Evolutionary conservation across 2,329 filamentous ascomycete species (phyloP).

Genomic region (Onygenales sp.): DNA sequence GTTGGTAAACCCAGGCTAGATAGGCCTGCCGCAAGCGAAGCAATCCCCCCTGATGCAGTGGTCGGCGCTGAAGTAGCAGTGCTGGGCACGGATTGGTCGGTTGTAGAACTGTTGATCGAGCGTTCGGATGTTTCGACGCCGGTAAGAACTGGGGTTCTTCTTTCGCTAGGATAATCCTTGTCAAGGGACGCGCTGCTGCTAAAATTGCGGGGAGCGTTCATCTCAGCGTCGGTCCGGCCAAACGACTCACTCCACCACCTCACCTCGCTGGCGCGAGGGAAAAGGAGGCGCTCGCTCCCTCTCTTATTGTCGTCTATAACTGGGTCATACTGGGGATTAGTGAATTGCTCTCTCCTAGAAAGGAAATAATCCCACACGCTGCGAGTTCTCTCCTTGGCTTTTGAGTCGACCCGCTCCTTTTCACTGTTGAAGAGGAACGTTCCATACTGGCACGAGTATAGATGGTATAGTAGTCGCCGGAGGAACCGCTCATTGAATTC

Average conservation of each 20-base stretch:
- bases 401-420: constrained; percentile 67
- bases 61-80: background rate
- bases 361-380: constrained; percentile 97
- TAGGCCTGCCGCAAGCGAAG: constrained; percentile 37
- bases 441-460: constrained; percentile 93
- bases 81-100: constrained; percentile 6
- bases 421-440: constrained; percentile 95
- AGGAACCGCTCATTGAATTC: constrained; percentile 96
- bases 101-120: constrained; percentile 39
- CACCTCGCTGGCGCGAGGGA: constrained; percentile 67
- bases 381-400: constrained; percentile 60
- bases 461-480: constrained; percentile 78
- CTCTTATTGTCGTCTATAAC: constrained; percentile 67
- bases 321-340: constrained; percentile 69
- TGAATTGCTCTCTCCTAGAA: constrained; percentile 67
- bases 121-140: constrained; percentile 51
- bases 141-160: constrained; percentile 45
- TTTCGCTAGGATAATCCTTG: constrained; percentile 18
- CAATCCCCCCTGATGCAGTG: constrained; percentile 22
- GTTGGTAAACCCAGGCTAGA: constrained; percentile 34
- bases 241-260: constrained; percentile 92
- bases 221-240: constrained; percentile 77
- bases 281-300: constrained; percentile 72
- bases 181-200: constrained; percentile 36
- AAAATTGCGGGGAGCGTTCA: constrained; percentile 63